phyloP scores from a whole-genome alignment of 352 stramenopile species.

The Phytophthora pluvialis region DNA sequence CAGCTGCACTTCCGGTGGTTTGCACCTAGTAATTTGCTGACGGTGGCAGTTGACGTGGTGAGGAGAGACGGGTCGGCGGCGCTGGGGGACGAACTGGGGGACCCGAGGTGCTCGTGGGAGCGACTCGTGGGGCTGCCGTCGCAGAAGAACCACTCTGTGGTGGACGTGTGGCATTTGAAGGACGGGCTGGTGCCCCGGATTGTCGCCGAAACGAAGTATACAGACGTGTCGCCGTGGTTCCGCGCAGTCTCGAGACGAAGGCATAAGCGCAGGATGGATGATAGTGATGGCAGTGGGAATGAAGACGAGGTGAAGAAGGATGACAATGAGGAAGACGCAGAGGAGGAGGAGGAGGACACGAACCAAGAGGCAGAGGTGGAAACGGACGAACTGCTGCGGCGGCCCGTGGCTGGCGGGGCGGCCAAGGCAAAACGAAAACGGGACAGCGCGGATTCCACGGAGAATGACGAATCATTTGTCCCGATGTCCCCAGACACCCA shows the following conservation, averaged over 20 bases:
- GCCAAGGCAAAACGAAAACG: conserved; percentile 65
- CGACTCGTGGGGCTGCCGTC: conserved; percentile 63
- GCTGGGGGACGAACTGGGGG: conserved; percentile 41
- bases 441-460: conserved; percentile 36
- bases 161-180: conserved; percentile 80
- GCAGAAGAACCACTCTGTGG: conserved; percentile 61
- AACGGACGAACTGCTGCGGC: conserved; percentile 45
- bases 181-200: conserved; percentile 58
- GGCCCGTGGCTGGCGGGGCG: conserved; percentile 26
- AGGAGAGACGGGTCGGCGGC: conserved; percentile 32
- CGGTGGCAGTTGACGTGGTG: conserved; percentile 57
- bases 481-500: conserved; percentile 73
- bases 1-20: conserved; percentile 61
- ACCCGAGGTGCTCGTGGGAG: conserved; percentile 57
- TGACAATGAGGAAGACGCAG: conserved; percentile 61
- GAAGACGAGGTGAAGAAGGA: conserved; percentile 65
- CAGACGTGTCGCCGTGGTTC: conserved; percentile 67
- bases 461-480: conserved; percentile 69
- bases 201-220: conserved; percentile 68
- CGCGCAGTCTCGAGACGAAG: conserved; percentile 47
- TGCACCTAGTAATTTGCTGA: conserved; percentile 49
- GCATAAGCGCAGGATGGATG: conserved; percentile 47
- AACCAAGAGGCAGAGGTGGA: conserved; percentile 55
- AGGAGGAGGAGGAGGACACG: conserved; percentile 65
- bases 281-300: conserved; percentile 43